phyloP scores from a whole-genome alignment of 345 rosid genomes.

The Moringa oleifera region DNA sequence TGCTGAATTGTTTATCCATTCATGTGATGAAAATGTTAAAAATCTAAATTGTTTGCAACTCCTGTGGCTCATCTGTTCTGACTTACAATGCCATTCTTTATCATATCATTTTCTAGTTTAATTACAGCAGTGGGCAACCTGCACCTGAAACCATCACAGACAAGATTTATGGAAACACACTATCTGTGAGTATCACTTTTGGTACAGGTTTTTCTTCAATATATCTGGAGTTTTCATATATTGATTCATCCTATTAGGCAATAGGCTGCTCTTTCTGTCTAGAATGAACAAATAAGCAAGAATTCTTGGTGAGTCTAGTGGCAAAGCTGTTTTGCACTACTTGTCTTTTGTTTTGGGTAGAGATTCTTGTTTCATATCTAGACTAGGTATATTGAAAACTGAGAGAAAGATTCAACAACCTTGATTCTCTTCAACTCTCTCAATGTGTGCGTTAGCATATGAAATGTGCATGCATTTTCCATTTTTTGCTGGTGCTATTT shows the following conservation, averaged over 20 bases:
- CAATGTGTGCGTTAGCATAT: neutral
- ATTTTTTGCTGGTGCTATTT: neutral
- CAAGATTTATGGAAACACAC: constrained; percentile 94
- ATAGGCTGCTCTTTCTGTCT: neutral
- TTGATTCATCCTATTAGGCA: neutral
- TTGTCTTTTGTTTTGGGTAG: neutral
- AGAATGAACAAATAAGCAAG: neutral
- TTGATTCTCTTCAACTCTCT: neutral
- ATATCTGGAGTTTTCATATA: neutral
- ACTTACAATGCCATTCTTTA: constrained; percentile 8
- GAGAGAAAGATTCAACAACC: neutral
- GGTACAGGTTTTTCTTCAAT: neutral
- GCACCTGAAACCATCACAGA: constrained; percentile 92
- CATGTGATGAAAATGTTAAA: too few relatives aligned
- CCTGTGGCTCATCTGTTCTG: constrained; percentile 1
- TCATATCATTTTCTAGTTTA: constrained; percentile 48
- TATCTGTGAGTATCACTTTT: constrained; percentile 61
- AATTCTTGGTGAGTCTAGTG: neutral
- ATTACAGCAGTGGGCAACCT: constrained; percentile 91
- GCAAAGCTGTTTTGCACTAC: neutral
- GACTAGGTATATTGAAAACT: neutral
- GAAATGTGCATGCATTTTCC: neutral
- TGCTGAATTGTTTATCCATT: too few relatives aligned
- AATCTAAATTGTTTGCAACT: neutral
- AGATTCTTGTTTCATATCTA: neutral